Evolutionary conservation across 2,329 filamentous ascomycete genomes (phyloP).

Genomic region (Aspergillus ochraceus): DNA sequence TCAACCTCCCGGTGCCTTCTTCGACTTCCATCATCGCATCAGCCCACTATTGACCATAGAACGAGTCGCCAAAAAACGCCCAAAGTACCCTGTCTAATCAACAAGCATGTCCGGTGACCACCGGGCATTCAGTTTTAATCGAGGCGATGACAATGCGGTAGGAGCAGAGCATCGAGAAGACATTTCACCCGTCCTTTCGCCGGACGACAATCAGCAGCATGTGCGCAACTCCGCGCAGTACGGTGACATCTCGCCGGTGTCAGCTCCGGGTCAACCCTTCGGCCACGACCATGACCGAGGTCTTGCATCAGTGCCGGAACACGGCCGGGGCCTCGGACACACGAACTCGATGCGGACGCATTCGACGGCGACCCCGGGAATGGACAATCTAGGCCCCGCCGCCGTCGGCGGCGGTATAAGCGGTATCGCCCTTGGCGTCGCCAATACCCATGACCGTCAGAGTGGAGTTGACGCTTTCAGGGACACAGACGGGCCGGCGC

Average conservation of each 20-base stretch:
- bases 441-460: conserved; percentile 63
- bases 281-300: conserved; percentile 6
- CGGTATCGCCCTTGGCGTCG: conserved; percentile 66
- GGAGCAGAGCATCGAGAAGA: not conserved
- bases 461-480: conserved; percentile 65
- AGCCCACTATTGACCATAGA: not conserved
- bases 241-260: conserved; percentile 13
- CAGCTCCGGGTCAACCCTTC: conserved; percentile 2
- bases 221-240: conserved; percentile 8
- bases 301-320: conserved; percentile 15
- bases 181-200: conserved; percentile 1
- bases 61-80: not conserved
- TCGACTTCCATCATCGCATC: not conserved
- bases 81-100: not conserved
- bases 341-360: conserved; percentile 34
- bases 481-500: conserved; percentile 31
- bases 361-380: conserved; percentile 57
- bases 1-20: not conserved
- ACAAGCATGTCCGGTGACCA: conserved; percentile 20
- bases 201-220: conserved; percentile 1
- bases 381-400: conserved; percentile 65
- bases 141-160: conserved; percentile 16
- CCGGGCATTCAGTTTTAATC: conserved; percentile 25
- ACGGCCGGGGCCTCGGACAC: conserved; percentile 21
- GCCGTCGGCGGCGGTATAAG: conserved; percentile 65